A percentile compares a stretch with the other conserved stretches of the same genome.
Conservation (phyloP, 2,329 filamentous ascomycete genomes). For the Colletotrichum eremochloae region DNA sequence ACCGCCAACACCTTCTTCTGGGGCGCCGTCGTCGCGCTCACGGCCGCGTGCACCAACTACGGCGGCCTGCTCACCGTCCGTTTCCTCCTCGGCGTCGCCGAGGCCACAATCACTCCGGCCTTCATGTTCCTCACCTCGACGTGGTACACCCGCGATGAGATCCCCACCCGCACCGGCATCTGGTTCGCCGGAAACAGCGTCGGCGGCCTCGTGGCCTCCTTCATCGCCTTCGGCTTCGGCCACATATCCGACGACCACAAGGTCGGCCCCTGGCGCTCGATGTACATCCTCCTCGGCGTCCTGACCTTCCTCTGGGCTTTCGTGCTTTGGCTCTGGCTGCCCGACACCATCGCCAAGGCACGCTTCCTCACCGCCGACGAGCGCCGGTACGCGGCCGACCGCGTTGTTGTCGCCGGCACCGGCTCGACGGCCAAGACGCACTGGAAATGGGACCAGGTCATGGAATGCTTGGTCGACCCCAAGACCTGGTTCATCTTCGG, state of each 20-base stretch:
- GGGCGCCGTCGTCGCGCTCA: constrained; percentile 61
- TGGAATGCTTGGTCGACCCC: constrained; percentile 68
- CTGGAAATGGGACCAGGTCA: constrained; percentile 65
- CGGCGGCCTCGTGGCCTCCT: constrained; percentile 61
- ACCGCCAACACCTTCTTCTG: constrained; percentile 63
- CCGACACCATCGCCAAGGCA: constrained; percentile 67
- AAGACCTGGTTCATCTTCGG: constrained; percentile 72
- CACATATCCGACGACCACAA: constrained; percentile 60
- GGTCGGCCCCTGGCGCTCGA: constrained; percentile 67
- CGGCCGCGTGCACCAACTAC: constrained; percentile 62
- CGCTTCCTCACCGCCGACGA: constrained; percentile 69
- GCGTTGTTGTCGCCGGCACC: constrained; percentile 64
- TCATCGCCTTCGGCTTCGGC: constrained; percentile 68
- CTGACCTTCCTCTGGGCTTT: constrained; percentile 66
- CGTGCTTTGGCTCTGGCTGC: constrained; percentile 62
- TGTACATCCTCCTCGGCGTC: constrained; percentile 68
- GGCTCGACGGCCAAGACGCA: constrained; percentile 62
- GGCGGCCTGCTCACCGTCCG: constrained; percentile 63
- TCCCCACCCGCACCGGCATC: constrained; percentile 65
- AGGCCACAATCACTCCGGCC: constrained; percentile 67
- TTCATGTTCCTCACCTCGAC: constrained; percentile 69
- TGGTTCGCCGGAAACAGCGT: constrained; percentile 68
- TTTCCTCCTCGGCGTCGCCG: constrained; percentile 67
- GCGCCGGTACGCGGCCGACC: constrained; percentile 59
- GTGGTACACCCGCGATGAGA: constrained; percentile 70